Conservation (phyloP, 2,329 filamentous ascomycete genomes). For the Chrysosphaeria jannelii region DNA sequence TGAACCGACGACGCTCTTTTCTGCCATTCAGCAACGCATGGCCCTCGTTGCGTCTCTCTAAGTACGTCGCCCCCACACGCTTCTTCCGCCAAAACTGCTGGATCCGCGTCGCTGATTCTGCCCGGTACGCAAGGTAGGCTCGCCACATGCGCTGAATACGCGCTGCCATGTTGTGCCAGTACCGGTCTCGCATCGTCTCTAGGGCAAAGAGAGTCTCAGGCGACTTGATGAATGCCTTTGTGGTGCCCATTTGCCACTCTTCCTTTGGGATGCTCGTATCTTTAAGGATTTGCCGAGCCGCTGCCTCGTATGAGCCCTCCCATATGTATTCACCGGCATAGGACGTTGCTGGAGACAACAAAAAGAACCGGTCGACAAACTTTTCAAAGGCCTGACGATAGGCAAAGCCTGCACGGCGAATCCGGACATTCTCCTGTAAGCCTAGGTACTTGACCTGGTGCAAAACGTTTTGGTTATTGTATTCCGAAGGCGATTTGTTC, state of each 20-base stretch:
- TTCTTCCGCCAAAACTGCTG: conserved; percentile 90
- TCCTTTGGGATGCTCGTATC: conserved; percentile 87
- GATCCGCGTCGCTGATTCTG: conserved; percentile 76
- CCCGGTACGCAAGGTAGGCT: conserved; percentile 76
- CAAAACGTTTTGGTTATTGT: conserved; percentile 70
- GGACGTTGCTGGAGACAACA: conserved; percentile 76
- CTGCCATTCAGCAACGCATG: conserved; percentile 53
- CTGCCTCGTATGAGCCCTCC: conserved; percentile 64
- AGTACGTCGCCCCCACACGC: conserved; percentile 64
- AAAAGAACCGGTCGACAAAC: conserved; percentile 90
- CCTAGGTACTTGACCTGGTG: conserved; percentile 98
- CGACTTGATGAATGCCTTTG: conserved; percentile 94
- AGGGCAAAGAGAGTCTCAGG: conserved; percentile 89
- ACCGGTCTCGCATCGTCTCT: conserved; percentile 89
- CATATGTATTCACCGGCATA: conserved; percentile 96
- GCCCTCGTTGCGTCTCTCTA: conserved; percentile 66
- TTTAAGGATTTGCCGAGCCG: conserved; percentile 75
- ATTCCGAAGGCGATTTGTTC: conserved; percentile 86
- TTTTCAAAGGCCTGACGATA: conserved; percentile 95
- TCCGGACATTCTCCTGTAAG: conserved; percentile 96
- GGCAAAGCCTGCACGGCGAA: conserved; percentile 82
- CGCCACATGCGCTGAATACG: conserved; percentile 93
- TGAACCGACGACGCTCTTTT: conserved; percentile 78
- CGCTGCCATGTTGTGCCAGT: conserved; percentile 99
- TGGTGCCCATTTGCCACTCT: conserved; percentile 90